Evolutionary conservation across 2,329 filamentous ascomycete genomes (phyloP).

Genomic region (Fusarium xylarioides): DNA sequence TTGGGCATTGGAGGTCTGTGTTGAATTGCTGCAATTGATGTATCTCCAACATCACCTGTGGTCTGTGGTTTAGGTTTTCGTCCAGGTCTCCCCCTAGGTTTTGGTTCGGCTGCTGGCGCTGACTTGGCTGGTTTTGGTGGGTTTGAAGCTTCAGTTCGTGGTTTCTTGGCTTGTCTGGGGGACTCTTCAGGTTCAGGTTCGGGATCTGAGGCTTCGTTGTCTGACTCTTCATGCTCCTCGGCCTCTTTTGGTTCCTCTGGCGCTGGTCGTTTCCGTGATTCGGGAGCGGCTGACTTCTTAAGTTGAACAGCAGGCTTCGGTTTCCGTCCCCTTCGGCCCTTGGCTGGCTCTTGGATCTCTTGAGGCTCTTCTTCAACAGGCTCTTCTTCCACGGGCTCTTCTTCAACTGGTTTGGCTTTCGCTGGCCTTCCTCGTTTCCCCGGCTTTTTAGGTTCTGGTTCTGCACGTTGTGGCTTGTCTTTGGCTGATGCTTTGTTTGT

Average conservation of each 20-base stretch:
- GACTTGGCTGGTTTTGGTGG: constrained; percentile 36
- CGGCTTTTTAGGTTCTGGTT: constrained; percentile 3
- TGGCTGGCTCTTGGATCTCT: neutral
- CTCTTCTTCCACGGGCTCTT: constrained; percentile 20
- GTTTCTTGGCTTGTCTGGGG: constrained; percentile 40
- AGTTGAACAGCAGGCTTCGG: constrained; percentile 22
- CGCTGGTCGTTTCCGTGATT: constrained; percentile 31
- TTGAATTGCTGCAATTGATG: constrained; percentile 59
- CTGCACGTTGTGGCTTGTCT: neutral
- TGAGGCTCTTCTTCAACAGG: constrained; percentile 10
- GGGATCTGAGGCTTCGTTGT: constrained; percentile 25
- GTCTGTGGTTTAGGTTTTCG: constrained; percentile 37
- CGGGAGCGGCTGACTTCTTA: constrained; percentile 18
- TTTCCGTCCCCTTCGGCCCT: constrained; percentile 20
- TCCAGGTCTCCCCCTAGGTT: constrained; percentile 37
- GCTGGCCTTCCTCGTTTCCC: constrained; percentile 37
- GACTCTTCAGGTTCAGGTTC: constrained; percentile 40
- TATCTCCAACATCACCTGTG: constrained; percentile 52
- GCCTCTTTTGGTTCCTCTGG: constrained; percentile 23
- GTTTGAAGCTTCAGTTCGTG: constrained; percentile 37
- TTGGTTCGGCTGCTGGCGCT: constrained; percentile 35
- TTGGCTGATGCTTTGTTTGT: constrained; percentile 9
- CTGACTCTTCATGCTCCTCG: constrained; percentile 32
- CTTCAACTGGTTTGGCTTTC: constrained; percentile 22
- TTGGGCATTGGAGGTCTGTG: constrained; percentile 66